Evolutionary conservation across 257 asterid species (phyloP).

Genomic region (Anisodus tanguticus): DNA sequence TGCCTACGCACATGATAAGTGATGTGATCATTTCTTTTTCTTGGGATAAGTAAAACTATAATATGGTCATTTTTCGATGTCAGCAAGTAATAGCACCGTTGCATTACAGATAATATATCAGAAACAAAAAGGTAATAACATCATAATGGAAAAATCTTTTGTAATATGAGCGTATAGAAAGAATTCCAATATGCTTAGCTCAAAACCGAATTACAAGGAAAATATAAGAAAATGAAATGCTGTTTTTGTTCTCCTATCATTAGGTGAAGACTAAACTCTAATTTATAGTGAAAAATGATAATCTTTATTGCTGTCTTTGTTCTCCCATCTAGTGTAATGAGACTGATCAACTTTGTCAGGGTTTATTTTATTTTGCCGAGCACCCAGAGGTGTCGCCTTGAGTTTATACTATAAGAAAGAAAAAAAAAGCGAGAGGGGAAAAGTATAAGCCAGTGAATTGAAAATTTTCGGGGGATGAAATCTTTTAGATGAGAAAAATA

Average conservation of each 20-base stretch:
- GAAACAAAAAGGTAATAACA: not conserved
- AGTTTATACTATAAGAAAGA: too few relatives aligned
- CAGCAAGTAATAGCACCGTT: not conserved
- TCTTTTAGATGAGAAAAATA: not conserved
- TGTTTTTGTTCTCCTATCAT: too few relatives aligned
- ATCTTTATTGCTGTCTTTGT: too few relatives aligned
- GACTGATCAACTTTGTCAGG: too few relatives aligned
- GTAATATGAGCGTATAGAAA: not conserved
- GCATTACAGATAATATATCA: not conserved
- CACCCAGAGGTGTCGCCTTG: too few relatives aligned
- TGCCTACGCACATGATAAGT: conserved; percentile 55
- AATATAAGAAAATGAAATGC: not conserved
- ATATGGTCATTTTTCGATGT: not conserved
- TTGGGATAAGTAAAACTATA: not conserved
- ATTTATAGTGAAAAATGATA: too few relatives aligned
- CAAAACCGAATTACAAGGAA: not conserved
- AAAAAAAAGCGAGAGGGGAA: too few relatives aligned
- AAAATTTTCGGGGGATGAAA: not conserved
- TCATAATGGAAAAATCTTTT: not conserved
- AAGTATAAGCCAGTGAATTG: not conserved
- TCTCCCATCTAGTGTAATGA: too few relatives aligned
- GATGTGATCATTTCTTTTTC: conserved; percentile 1
- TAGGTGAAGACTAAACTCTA: too few relatives aligned
- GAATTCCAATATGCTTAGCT: conserved; percentile 16
- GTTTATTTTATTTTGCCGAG: too few relatives aligned